Conservation (phyloP, 768 basidiomycete species). For the Scleroderma citrinum region DNA sequence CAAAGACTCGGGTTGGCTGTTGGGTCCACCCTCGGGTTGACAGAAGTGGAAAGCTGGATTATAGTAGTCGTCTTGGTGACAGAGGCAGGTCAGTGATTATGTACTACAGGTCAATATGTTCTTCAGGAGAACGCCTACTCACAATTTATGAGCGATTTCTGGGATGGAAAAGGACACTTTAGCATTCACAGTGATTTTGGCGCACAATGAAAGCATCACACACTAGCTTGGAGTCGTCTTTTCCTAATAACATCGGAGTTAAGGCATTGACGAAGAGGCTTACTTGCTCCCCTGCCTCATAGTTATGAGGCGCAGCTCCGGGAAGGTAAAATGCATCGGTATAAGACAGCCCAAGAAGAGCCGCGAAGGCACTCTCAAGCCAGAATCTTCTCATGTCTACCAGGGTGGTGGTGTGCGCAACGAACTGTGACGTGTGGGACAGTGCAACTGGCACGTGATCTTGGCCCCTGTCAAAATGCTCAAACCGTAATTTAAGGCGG, state of each 20-base stretch:
- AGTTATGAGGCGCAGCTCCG: conserved; percentile 84
- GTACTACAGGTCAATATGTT: background rate
- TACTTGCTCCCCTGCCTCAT: conserved; percentile 65
- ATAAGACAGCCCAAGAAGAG: conserved; percentile 11
- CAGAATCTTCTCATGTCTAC: conserved; percentile 16
- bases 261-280: conserved; percentile 82
- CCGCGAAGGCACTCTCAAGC: conserved; percentile 10
- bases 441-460: too few species aligned
- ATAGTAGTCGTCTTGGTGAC: conserved; percentile 81
- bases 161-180: background rate
- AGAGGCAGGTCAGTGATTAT: conserved; percentile 2
- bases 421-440: too few species aligned
- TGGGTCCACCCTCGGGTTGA: conserved; percentile 63
- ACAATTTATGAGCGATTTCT: conserved; percentile 95
- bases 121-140: conserved; percentile 5
- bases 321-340: conserved; percentile 84
- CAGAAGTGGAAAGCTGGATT: conserved; percentile 84
- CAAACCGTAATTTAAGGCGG: too few species aligned
- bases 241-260: conserved; percentile 74
- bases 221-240: conserved; percentile 70
- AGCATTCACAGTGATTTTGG: conserved; percentile 4
- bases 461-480: too few species aligned
- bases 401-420: too few species aligned
- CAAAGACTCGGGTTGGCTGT: conserved; percentile 75
- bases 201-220: conserved; percentile 19